A percentile compares a stretch with the other conserved stretches of the same genome.
These are phyloP conservation scores for Agaricus sinodeliciosus DNA, from an alignment of 768 basidiomycete species.

Conservation along the genomic window DNA sequence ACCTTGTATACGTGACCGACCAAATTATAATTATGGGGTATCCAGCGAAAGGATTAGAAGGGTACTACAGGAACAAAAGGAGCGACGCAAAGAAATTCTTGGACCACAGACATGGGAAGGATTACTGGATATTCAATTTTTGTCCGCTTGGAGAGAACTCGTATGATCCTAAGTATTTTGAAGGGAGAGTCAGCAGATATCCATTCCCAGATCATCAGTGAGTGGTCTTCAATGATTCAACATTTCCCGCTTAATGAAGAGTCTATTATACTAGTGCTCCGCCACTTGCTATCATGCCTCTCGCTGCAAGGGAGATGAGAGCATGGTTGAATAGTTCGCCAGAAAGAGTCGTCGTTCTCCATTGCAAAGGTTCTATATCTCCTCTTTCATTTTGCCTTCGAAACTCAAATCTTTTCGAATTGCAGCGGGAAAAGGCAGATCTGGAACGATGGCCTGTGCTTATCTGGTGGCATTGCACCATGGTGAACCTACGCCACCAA, in stretches of 20 bases:
- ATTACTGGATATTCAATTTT: slow-evolving; percentile 88
- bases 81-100: slow-evolving; percentile 74
- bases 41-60: slow-evolving; percentile 73
- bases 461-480: slow-evolving; percentile 60
- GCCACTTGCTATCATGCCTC: slow-evolving; percentile 65
- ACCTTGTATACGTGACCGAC: slow-evolving; percentile 68
- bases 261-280: slow-evolving; percentile 45
- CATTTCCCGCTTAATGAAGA: not conserved
- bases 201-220: slow-evolving; percentile 91
- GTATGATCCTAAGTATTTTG: slow-evolving; percentile 65
- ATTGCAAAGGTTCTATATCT: slow-evolving; percentile 68
- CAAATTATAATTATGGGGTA: slow-evolving; percentile 78
- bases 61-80: slow-evolving; percentile 72
- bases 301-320: slow-evolving; percentile 68
- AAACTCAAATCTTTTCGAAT: not conserved
- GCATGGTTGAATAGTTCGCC: slow-evolving; percentile 62
- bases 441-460: slow-evolving; percentile 80
- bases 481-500: slow-evolving; percentile 38
- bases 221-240: slow-evolving; percentile 21
- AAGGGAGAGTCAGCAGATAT: slow-evolving; percentile 71
- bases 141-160: slow-evolving; percentile 79
- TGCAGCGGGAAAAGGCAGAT: slow-evolving; percentile 75
- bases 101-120: slow-evolving; percentile 62
- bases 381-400: not conserved
- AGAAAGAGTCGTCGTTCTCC: slow-evolving; percentile 71